Percentiles rank a stretch among this genome's conserved stretches.
Conservation (phyloP, 2,329 filamentous ascomycete species). For the Paecilomyces niveus region DNA sequence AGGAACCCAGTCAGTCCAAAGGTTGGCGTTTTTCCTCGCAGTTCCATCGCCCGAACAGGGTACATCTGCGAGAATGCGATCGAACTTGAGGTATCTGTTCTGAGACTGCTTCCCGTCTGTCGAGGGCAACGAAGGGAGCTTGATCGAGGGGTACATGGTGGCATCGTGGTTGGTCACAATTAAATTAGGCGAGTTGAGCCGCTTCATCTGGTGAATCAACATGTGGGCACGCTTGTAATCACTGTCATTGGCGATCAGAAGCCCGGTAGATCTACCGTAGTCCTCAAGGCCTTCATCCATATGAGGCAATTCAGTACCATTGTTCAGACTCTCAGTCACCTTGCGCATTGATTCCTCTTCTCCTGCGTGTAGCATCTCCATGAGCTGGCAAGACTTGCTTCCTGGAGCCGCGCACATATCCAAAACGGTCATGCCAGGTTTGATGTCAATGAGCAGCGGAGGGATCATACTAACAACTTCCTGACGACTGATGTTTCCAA, state of each 20-base stretch:
- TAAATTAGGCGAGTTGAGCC: constrained; percentile 89
- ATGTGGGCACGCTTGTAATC: constrained; percentile 97
- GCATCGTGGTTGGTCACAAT: constrained; percentile 98
- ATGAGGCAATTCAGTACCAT: constrained; percentile 51
- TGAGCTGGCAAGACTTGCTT: constrained; percentile 90
- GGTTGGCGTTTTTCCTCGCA: constrained; percentile 79
- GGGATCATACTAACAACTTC: constrained; percentile 99
- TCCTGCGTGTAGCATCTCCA: constrained; percentile 88
- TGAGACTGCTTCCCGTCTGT: constrained; percentile 47
- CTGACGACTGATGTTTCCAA: constrained; percentile 95
- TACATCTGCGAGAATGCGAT: constrained; percentile 92
- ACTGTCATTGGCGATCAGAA: constrained; percentile 91
- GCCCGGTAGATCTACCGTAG: constrained; percentile 78
- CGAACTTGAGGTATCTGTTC: constrained; percentile 83
- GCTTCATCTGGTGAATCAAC: constrained; percentile 96
- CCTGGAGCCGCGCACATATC: constrained; percentile 96
- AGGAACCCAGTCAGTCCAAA: constrained; percentile 94
- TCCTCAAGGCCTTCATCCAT: constrained; percentile 55
- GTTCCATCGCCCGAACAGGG: constrained; percentile 96
- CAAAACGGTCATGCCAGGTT: constrained; percentile 84
- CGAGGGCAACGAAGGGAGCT: constrained; percentile 57
- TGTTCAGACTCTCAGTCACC: constrained; percentile 57
- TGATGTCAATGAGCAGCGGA: constrained; percentile 83
- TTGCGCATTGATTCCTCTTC: constrained; percentile 80
- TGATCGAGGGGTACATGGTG: constrained; percentile 88